These are phyloP conservation scores for Cyathus striatus DNA, from an alignment of 768 basidiomycete species.

Conservation along the genomic window DNA sequence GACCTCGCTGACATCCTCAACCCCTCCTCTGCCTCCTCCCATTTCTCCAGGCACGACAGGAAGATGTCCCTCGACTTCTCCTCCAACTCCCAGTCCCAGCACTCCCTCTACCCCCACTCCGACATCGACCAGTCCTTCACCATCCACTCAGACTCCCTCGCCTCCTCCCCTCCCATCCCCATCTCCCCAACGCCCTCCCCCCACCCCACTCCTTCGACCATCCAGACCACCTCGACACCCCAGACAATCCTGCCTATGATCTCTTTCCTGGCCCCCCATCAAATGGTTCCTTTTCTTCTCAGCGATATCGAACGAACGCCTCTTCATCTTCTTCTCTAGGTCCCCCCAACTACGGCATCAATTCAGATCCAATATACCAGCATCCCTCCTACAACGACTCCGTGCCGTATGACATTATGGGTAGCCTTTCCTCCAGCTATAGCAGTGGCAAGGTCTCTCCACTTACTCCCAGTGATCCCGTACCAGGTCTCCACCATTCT, in stretches of 20 bases:
- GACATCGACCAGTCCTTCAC: constrained; percentile 57
- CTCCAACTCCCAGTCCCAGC: constrained; percentile 35
- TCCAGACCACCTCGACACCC: constrained; percentile 45
- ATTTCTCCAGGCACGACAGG: constrained; percentile 19
- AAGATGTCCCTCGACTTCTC: constrained; percentile 52
- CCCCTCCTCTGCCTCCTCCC: constrained; percentile 17
- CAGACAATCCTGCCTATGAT: constrained; percentile 60
- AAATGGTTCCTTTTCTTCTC: constrained; percentile 39
- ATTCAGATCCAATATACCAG: constrained; percentile 53
- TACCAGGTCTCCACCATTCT: constrained; percentile 50
- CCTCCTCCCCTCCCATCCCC: constrained; percentile 33
- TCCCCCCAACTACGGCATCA: constrained; percentile 43
- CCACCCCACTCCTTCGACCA: constrained; percentile 41
- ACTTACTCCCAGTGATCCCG: constrained; percentile 63
- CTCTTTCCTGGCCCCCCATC: constrained; percentile 49
- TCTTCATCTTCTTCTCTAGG: constrained; percentile 67
- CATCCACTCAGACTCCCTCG: constrained; percentile 33
- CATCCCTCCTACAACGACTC: constrained; percentile 57
- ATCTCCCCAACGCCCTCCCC: constrained; percentile 21
- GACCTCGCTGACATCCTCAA: constrained; percentile 43
- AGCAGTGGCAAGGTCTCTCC: constrained; percentile 75
- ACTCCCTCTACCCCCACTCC: constrained; percentile 43
- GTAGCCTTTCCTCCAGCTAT: constrained; percentile 58
- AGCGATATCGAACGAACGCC: constrained; percentile 68
- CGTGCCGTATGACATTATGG: constrained; percentile 63